phyloP scores from a whole-genome alignment of 2,329 filamentous ascomycete species.

The Phialemoniopsis sp. region DNA sequence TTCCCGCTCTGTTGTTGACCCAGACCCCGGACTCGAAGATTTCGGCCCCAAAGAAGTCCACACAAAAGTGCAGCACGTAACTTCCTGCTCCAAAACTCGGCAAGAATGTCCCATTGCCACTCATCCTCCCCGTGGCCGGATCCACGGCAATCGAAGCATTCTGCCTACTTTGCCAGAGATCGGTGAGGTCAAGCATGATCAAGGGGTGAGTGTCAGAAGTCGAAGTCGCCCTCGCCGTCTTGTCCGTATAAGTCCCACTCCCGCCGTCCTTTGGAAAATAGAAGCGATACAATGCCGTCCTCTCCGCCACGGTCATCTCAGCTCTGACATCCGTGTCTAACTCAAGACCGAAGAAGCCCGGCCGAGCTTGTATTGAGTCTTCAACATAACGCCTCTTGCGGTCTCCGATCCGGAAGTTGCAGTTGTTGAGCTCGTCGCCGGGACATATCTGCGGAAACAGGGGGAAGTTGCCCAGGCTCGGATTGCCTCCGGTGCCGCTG shows the following conservation, averaged over 20 bases:
- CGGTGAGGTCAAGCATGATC: conserved; percentile 56
- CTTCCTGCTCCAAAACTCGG: conserved; percentile 59
- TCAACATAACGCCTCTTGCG: conserved; percentile 34
- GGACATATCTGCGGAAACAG: conserved; percentile 37
- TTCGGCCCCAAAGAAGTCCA: conserved; percentile 47
- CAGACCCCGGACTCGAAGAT: conserved; percentile 30
- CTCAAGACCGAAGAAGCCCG: conserved; percentile 56
- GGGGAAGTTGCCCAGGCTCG: conserved; percentile 41
- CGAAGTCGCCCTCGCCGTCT: conserved; percentile 3
- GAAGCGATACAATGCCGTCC: conserved; percentile 58
- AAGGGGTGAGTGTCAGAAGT: conserved; percentile 32
- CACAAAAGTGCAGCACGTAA: conserved; percentile 56
- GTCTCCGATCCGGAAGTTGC: conserved; percentile 45
- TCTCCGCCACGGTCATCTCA: conserved; percentile 58
- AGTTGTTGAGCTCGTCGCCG: conserved; percentile 48
- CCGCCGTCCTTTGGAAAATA: conserved; percentile 42
- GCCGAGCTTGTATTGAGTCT: conserved; percentile 39
- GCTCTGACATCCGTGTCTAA: conserved; percentile 48
- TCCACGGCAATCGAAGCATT: conserved; percentile 48
- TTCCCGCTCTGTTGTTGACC: conserved; percentile 32
- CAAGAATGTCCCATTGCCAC: conserved; percentile 51
- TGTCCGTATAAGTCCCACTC: conserved; percentile 14
- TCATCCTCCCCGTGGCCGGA: conserved; percentile 44
- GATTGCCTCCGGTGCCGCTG: conserved; percentile 37
- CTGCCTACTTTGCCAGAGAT: conserved; percentile 47